Evolutionary conservation across 192 early-diverging fungal species (phyloP), one percentile per base, ranked within the genome.

Genomic region (Thamnidium elegans): DNA sequence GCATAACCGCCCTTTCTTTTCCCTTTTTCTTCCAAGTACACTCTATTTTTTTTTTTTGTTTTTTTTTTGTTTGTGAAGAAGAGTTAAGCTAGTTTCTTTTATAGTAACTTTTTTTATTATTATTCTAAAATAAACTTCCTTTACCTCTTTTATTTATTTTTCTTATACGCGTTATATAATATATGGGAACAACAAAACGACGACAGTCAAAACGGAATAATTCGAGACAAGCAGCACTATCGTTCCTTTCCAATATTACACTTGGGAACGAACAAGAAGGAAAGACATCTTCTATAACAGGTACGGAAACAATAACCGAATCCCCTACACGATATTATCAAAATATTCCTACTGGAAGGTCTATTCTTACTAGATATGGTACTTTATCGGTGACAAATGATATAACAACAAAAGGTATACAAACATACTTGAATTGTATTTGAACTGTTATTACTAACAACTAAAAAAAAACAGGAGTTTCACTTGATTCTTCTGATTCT

Each of bases 211-310:
- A 63, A 47, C 63, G 62, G 36, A 53, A 63, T 31, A 66, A 63
- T 42, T 62, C 58, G 17, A 60, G 70, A 72, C 63, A 60, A 20
- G 59, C 70, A 52, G 72, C 72, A 31, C 34, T 66, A 34, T 45
- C 62, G 11, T 74, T 74, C 52, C 51, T 74, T 23, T 62, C 66
- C 3, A 68, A 63, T 23, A 74, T 74, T 21, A 21, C 63, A 26
- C 63, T 74, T 46, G 67, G 72, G 6, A 60, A 55, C 53, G 71
- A 58, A 59, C 21, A 21, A 8, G 62, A 52, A 36, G 30, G 4
- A 13, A 20, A 26, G 5, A 47, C n/a, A 17, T 14, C n/a, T 47
- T 44, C 15, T 15, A 43, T 32, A 50, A 17, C 8, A 44, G 26
- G 1, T 3, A 10, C 23, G 15, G n/a, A 21, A 11, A 23, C 10